Conservation (phyloP, 176 grass and related monocot genomes). For the Chrysopogon serrulatus region DNA sequence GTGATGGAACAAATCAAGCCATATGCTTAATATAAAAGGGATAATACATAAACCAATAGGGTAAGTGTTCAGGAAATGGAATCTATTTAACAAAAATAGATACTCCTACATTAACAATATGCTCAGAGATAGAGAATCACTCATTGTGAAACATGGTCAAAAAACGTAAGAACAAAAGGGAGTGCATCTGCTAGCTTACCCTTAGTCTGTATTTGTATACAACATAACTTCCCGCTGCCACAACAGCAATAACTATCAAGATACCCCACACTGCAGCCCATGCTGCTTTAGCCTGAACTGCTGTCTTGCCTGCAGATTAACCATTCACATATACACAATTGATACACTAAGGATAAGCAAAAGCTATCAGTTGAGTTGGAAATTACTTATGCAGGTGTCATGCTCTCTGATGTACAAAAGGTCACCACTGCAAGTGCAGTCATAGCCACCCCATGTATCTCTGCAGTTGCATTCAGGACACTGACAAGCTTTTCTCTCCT, state of each 20-base stretch:
- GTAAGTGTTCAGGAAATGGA: not conserved
- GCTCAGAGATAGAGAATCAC: not conserved
- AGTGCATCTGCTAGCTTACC: conserved; percentile 38
- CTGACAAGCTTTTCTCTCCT: conserved; percentile 57
- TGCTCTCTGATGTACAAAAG: conserved; percentile 69
- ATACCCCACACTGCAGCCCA: conserved; percentile 75
- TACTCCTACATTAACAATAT: not conserved
- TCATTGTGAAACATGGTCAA: not conserved
- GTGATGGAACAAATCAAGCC: not conserved
- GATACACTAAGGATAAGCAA: not conserved
- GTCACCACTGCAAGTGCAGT: conserved; percentile 55
- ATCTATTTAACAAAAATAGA: not conserved
- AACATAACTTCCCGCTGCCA: conserved; percentile 47
- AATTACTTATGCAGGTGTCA: conserved; percentile 62
- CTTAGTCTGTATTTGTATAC: conserved; percentile 82
- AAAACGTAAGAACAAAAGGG: not conserved
- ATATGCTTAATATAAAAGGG: not conserved
- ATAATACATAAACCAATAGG: not conserved
- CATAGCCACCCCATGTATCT: conserved; percentile 69
- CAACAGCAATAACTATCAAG: conserved; percentile 37
- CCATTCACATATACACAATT: conserved; percentile 16
- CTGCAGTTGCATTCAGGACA: conserved; percentile 64
- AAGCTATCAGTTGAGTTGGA: not conserved
- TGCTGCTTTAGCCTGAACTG: conserved; percentile 56
- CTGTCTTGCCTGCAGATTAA: conserved; percentile 53